Conservation (phyloP, 2,329 filamentous ascomycete genomes). For the Parasarocladium wereldwijsianum region DNA sequence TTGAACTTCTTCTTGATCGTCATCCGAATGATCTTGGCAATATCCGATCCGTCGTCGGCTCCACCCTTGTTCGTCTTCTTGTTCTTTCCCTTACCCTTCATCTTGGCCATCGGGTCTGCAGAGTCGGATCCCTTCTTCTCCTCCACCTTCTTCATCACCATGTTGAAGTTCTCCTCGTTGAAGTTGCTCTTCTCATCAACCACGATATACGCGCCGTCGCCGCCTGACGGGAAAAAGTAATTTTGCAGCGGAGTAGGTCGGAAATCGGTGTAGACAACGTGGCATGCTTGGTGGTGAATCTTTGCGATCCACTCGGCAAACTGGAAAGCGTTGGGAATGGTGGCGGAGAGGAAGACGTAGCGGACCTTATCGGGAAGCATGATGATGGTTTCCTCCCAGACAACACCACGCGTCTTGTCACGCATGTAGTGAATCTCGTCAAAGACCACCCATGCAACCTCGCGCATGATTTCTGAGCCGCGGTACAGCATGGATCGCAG, state of each 20-base stretch:
- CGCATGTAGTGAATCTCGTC: slow-evolving; percentile 99
- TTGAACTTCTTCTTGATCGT: slow-evolving; percentile 97
- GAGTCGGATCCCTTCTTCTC: slow-evolving; percentile 78
- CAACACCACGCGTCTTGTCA: slow-evolving; percentile 85
- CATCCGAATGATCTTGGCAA: slow-evolving; percentile 97
- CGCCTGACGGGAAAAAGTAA: slow-evolving; percentile 91
- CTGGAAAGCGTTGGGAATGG: slow-evolving; percentile 97
- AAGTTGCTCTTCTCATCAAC: slow-evolving; percentile 96
- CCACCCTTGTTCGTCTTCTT: slow-evolving; percentile 86
- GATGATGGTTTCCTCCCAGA: slow-evolving; percentile 99
- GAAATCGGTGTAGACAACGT: slow-evolving; percentile 98
- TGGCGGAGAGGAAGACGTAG: slow-evolving; percentile 96
- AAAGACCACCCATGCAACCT: slow-evolving; percentile 98
- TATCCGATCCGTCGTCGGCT: slow-evolving; percentile 61
- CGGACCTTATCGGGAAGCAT: slow-evolving; percentile 94
- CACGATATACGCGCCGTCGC: slow-evolving; percentile 82
- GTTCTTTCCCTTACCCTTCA: slow-evolving; percentile 78
- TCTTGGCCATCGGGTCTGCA: slow-evolving; percentile 62
- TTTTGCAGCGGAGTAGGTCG: slow-evolving; percentile 91
- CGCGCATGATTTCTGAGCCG: slow-evolving; percentile 86
- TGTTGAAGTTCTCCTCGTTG: slow-evolving; percentile 93
- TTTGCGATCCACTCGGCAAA: slow-evolving; percentile 99
- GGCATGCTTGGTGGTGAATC: slow-evolving; percentile 92
- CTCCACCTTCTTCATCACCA: slow-evolving; percentile 81
- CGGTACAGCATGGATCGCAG: slow-evolving; percentile 95